Evolutionary conservation across 2,329 filamentous ascomycete genomes (phyloP).

Genomic region (Escovopsis sp.): DNA sequence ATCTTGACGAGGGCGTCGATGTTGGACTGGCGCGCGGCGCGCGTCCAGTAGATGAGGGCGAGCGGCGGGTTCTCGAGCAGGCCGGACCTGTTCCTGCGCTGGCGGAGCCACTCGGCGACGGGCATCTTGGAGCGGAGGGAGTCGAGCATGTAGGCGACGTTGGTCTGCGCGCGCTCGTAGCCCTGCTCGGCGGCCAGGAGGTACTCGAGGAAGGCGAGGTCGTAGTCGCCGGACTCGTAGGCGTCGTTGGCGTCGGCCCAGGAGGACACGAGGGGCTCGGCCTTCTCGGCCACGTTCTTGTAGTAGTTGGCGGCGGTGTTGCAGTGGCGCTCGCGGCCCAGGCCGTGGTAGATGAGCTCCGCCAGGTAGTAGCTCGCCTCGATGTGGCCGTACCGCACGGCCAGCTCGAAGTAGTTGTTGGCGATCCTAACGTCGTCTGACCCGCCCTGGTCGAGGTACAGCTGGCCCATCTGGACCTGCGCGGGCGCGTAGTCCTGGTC

Average conservation of each 20-base stretch:
- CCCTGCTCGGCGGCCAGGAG: conserved; percentile 87
- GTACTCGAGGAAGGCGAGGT: conserved; percentile 66
- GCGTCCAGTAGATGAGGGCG: conserved; percentile 86
- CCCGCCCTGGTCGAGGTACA: conserved; percentile 74
- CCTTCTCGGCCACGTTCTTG: conserved; percentile 61
- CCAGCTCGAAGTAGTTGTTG: conserved; percentile 76
- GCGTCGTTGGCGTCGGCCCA: conserved; percentile 74
- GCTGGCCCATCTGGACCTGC: conserved; percentile 66
- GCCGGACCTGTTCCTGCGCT: conserved; percentile 15
- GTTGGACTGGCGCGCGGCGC: conserved; percentile 84
- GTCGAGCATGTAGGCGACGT: conserved; percentile 78
- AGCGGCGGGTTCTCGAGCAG: conserved; percentile 41
- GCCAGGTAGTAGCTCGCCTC: conserved; percentile 88
- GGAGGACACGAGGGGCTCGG: conserved; percentile 59
- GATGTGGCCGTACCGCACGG: conserved; percentile 67
- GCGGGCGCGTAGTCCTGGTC: conserved; percentile 70
- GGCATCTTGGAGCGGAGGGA: conserved; percentile 41
- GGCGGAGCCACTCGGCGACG: conserved; percentile 32
- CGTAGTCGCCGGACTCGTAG: conserved; percentile 63
- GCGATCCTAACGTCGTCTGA: conserved; percentile 59
- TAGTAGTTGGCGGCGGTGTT: conserved; percentile 68
- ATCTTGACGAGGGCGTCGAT: conserved; percentile 93
- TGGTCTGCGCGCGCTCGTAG: conserved; percentile 78
- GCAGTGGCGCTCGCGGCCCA: conserved; percentile 69
- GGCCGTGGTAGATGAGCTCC: conserved; percentile 68